Base-by-base conservation (phyloP, 768 basidiomycete genomes). In the Phaeotremella skinneri region DNA sequence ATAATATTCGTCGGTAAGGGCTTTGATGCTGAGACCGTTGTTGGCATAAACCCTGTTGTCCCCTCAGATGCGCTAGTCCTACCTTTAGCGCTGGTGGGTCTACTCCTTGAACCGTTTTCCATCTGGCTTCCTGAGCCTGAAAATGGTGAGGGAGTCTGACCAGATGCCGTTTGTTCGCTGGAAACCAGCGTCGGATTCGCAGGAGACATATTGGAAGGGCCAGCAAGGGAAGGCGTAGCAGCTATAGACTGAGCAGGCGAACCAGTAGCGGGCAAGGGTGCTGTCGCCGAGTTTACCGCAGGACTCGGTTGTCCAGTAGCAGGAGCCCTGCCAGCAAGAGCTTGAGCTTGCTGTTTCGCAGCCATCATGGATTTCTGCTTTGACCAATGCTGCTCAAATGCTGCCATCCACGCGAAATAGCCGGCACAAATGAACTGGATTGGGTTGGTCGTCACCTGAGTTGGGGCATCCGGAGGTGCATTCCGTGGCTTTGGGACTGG, bases 371-470 rank as follows among this genome's bases (percentile, higher is more conserved):
- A 9, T 45, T 45, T 56, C 25, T 63, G 60, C 29, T 57, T 56
- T 11, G 51, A 14, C 65, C 68, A 66, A 41, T 72, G 67, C 41
- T 59, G 34, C 30, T 72, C 67, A 41, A 72, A 72, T 7, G 63
- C 59, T 45, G 63, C 62, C 16, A 72, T 52, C 51, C 63, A 68
- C 21, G 65, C 59, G 25, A 61, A 37, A 55, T 68, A 69, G 13
- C 47, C 64, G 9, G 61, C 60, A 21, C 66, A 49, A 39, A 72
- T 52, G 37, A 62, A 72, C 30, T 61, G 62, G 21, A 72, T 51
- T 0, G 70, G 60, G 39, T 62, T 52, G 29, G 53, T 66, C 17
- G 63, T 72, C 21, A 45, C 32, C 6, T 52, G 34, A 2, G 31
- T 32, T 26, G 58, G 55, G 14, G 52, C 30, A 25, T 58, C 27